A percentile compares a stretch with the other conserved stretches of the same genome.
phyloP scores from a whole-genome alignment of 768 basidiomycete species.

The Trametes sanguinea region DNA sequence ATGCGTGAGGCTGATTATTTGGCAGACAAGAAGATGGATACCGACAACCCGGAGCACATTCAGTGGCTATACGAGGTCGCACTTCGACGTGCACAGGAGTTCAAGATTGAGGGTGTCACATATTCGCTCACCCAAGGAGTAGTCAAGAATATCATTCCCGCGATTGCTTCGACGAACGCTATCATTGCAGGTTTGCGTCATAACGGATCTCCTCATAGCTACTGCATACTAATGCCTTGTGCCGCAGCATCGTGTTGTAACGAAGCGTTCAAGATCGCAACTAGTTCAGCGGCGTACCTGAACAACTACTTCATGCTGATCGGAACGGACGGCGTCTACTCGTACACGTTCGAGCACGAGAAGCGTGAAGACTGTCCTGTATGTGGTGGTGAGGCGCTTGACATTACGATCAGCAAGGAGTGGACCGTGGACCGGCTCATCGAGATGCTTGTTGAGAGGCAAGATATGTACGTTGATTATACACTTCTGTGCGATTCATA shows the following conservation, averaged over 20 bases:
- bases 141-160: slow-evolving; percentile 99
- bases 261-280: slow-evolving; percentile 98
- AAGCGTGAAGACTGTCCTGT: slow-evolving; percentile 93
- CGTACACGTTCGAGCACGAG: slow-evolving; percentile 96
- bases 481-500: background rate
- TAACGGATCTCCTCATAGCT: too few species aligned
- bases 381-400: slow-evolving; percentile 88
- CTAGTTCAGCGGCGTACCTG: slow-evolving; percentile 89
- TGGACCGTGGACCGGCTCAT: slow-evolving; percentile 86
- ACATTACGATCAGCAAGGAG: slow-evolving; percentile 67
- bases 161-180: slow-evolving; percentile 97
- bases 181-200: slow-evolving; percentile 81
- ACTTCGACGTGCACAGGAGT: slow-evolving; percentile 81
- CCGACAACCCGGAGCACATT: slow-evolving; percentile 96
- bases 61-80: slow-evolving; percentile 88
- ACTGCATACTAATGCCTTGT: background rate
- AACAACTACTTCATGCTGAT: slow-evolving; percentile 99
- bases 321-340: slow-evolving; percentile 95
- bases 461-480: slow-evolving; percentile 74
- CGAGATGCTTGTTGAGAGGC: slow-evolving; percentile 82
- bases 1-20: background rate
- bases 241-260: slow-evolving; percentile 90
- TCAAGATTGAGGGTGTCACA: slow-evolving; percentile 97
- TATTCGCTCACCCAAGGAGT: slow-evolving; percentile 98
- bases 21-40: slow-evolving; percentile 93